Conservation (phyloP, 2,329 filamentous ascomycete genomes). For the Neospermospora avenae region DNA sequence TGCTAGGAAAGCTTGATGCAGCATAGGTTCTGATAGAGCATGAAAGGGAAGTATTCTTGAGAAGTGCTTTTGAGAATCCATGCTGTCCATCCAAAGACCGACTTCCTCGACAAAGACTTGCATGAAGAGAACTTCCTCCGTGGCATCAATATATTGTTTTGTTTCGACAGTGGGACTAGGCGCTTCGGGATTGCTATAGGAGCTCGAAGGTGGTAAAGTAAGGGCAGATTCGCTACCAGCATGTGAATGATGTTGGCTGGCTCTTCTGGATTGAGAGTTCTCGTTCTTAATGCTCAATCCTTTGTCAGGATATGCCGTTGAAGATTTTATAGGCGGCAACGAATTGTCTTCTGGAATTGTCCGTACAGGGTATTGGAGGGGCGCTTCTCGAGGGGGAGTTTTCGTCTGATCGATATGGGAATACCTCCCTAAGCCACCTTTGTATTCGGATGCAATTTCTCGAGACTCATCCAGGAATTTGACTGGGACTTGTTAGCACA, state of each 20-base stretch:
- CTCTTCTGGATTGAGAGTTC: constrained; percentile 28
- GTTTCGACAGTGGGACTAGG: constrained; percentile 42
- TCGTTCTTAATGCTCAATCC: constrained; percentile 27
- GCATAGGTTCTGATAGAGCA: constrained; percentile 78
- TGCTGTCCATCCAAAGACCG: constrained; percentile 89
- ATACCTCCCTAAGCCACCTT: constrained; percentile 74
- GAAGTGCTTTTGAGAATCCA: constrained; percentile 85
- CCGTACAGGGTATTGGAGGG: constrained; percentile 27
- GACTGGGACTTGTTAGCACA: constrained; percentile 44
- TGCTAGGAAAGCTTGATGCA: constrained; percentile 83
- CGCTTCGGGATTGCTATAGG: constrained; percentile 34
- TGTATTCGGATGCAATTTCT: constrained; percentile 86
- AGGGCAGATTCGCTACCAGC: constrained; percentile 35
- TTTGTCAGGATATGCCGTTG: constrained; percentile 27
- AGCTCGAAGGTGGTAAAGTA: constrained; percentile 39
- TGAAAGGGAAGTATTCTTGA: constrained; percentile 80
- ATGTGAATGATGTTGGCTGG: constrained; percentile 34
- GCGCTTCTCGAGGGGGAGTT: constrained; percentile 32
- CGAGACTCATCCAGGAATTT: constrained; percentile 86
- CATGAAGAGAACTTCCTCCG: constrained; percentile 84
- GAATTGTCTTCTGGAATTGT: constrained; percentile 26
- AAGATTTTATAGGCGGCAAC: constrained; percentile 33
- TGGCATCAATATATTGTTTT: constrained; percentile 64
- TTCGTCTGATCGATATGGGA: constrained; percentile 46
- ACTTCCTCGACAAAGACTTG: constrained; percentile 90